phyloP scores from a whole-genome alignment of 1,284 basidiomycete species.

The Prillingera fragicola region DNA sequence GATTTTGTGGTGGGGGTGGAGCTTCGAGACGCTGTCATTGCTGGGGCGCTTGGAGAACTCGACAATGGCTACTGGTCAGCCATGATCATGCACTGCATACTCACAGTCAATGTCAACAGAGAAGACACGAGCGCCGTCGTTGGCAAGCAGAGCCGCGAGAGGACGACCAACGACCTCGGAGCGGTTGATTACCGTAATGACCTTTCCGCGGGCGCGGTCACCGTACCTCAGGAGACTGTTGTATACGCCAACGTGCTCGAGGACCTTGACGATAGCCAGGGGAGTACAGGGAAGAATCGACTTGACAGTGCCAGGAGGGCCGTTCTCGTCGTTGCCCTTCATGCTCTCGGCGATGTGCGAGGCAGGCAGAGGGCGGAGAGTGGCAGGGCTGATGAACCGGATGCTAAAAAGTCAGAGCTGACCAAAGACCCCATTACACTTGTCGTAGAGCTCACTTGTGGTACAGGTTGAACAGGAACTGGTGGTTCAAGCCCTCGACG shows the following conservation, averaged over 20 bases:
- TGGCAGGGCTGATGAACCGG: slow-evolving; percentile 54
- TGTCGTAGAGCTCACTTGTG: slow-evolving; percentile 82
- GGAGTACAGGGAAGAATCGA: slow-evolving; percentile 94
- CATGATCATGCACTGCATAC: slow-evolving; percentile 8
- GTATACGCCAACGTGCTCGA: slow-evolving; percentile 88
- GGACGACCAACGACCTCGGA: slow-evolving; percentile 96
- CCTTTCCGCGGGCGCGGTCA: slow-evolving; percentile 88
- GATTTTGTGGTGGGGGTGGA: slow-evolving; percentile 78
- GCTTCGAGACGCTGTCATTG: too few relatives aligned
- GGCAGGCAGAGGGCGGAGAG: slow-evolving; percentile 43
- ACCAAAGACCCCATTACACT: neutral
- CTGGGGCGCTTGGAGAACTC: slow-evolving; percentile 90
- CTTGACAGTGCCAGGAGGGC: slow-evolving; percentile 55
- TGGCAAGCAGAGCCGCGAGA: slow-evolving; percentile 84
- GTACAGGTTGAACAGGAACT: slow-evolving; percentile 93
- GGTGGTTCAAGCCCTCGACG: slow-evolving; percentile 93
- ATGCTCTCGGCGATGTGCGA: slow-evolving; percentile 39
- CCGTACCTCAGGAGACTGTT: slow-evolving; percentile 87
- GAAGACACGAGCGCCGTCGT: slow-evolving; percentile 92
- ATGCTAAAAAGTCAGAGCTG: slow-evolving; percentile 52
- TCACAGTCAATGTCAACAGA: slow-evolving; percentile 87
- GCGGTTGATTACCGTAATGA: slow-evolving; percentile 90
- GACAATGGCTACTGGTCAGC: slow-evolving; percentile 47
- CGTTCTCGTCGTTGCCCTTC: slow-evolving; percentile 50
- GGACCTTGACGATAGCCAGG: slow-evolving; percentile 88